Conservation (phyloP, 345 rosid species). For the Sapria himalayana region DNA sequence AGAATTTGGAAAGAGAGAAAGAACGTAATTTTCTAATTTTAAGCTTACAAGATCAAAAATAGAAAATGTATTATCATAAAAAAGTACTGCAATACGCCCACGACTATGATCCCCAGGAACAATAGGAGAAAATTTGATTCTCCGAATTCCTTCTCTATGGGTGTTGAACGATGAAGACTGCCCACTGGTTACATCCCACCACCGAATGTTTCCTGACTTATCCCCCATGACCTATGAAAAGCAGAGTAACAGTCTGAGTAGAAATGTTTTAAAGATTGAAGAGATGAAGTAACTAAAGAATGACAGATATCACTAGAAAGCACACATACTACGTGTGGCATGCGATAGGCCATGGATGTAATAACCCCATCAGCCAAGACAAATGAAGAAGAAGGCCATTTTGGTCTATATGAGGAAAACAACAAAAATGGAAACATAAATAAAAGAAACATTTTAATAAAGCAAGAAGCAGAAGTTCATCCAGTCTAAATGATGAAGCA, state of each 20-base stretch:
- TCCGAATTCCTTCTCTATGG: constrained; percentile 77
- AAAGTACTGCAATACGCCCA: constrained; percentile 89
- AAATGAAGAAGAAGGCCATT: constrained; percentile 96
- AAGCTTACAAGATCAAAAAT: constrained; percentile 78
- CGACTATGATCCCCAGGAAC: constrained; percentile 86
- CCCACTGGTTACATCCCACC: constrained; percentile 99
- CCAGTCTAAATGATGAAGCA: too few species aligned
- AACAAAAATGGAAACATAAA: too few species aligned
- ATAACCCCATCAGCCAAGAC: constrained; percentile 81
- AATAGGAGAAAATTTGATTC: constrained; percentile 89
- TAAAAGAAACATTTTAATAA: too few species aligned
- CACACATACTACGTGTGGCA: constrained; percentile 81
- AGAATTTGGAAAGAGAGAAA: constrained; percentile 1
- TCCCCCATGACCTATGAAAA: constrained; percentile 37
- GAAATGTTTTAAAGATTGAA: too few species aligned
- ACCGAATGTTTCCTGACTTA: constrained; percentile 79
- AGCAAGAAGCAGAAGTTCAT: too few species aligned
- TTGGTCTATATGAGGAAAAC: too few species aligned
- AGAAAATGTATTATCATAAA: constrained; percentile 84
- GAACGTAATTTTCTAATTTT: constrained; percentile 5
- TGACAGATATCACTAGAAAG: too few species aligned
- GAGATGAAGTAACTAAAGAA: too few species aligned
- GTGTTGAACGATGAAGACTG: constrained; percentile 86
- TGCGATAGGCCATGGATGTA: constrained; percentile 94
- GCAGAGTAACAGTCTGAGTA: too few species aligned